Evolutionary conservation across 139 green algal genomes (phyloP), one percentile per base, ranked within the genome.

Genomic region (Micractinium conductrix): DNA sequence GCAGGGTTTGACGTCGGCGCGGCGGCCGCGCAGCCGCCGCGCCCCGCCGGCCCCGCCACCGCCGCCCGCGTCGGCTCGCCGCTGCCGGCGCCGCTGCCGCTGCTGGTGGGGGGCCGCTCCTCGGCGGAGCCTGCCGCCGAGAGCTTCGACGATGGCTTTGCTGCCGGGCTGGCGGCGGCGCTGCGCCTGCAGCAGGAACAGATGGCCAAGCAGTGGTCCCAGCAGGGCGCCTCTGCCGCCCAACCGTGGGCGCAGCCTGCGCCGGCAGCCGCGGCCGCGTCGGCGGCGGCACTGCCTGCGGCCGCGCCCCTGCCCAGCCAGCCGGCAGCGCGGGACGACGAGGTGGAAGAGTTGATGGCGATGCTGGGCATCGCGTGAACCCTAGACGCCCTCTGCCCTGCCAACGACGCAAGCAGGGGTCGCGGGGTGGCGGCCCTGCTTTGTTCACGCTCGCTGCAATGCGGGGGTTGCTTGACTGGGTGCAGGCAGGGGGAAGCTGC

Each of bases 291-390:
- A 22, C 53, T 22, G 53, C 19, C 19, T 21, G 53, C 10, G 53
- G 40, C 17, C 4, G 69, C 38, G 2, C 19, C 19, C 1, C n/a
- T n/a, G n/a, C n/a, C n/a, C n/a, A n/a, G n/a, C n/a, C n/a, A n/a
- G n/a, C n/a, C n/a, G n/a, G 42, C 26, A 9, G 30, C 45, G 16
- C 45, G 16, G 7, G 74, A 80, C 12, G 74, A 65, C 3, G 74
- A 80, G 74, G 28, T 80, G 6, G 74, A 80, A 2, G 74, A 65
- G 4, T 33, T 80, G 45, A 48, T 80, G 74, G 19, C 33, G 17
- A 65, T 80, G 74, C 74, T 80, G 74, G 74, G 74, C 45, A 80
- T 80, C 21, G 74, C 45, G 0, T 80, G 74, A 80, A 62, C 19
- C 8, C 19, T 21, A 62, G 53, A 62, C 53, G 24, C n/a, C n/a